Percentiles rank a stretch among this genome's conserved stretches.
Evolutionary conservation across 2,329 filamentous ascomycete species (phyloP).

Genomic region (Fusarium compactum): DNA sequence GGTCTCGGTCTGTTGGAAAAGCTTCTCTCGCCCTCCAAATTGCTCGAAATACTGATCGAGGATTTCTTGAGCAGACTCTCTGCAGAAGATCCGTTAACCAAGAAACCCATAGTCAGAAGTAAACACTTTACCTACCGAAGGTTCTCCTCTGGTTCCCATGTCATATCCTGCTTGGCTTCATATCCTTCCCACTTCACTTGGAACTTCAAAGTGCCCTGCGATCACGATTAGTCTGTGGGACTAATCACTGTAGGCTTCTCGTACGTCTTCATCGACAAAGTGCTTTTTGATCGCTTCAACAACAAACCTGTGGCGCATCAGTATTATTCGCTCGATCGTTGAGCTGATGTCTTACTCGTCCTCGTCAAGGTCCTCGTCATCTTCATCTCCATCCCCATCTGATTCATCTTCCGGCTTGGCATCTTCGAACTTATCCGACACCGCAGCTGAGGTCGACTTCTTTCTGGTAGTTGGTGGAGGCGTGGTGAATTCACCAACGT

Average conservation of each 20-base stretch:
- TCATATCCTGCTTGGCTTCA: conserved; percentile 75
- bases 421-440: conserved; percentile 36
- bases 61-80: conserved; percentile 69
- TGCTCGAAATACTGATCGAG: conserved; percentile 72
- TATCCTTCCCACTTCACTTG: conserved; percentile 87
- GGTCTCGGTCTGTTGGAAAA: conserved; percentile 64
- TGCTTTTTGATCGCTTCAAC: conserved; percentile 81
- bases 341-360: conserved; percentile 56
- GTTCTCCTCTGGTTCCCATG: conserved; percentile 84
- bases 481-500: conserved; percentile 47
- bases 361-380: conserved; percentile 57
- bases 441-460: conserved; percentile 42
- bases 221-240: conserved; percentile 1
- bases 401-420: conserved; percentile 49
- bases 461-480: conserved; percentile 44
- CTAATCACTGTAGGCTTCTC: conserved; percentile 21
- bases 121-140: conserved; percentile 44
- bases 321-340: conserved; percentile 24
- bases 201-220: conserved; percentile 67
- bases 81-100: conserved; percentile 45
- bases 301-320: conserved; percentile 67
- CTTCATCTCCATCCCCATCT: conserved; percentile 51
- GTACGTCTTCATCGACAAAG: conserved; percentile 67
- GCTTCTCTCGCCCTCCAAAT: conserved; percentile 72
- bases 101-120: neutral